phyloP scores from a whole-genome alignment of 1,284 basidiomycete species.

The Pterulicium gracile region DNA sequence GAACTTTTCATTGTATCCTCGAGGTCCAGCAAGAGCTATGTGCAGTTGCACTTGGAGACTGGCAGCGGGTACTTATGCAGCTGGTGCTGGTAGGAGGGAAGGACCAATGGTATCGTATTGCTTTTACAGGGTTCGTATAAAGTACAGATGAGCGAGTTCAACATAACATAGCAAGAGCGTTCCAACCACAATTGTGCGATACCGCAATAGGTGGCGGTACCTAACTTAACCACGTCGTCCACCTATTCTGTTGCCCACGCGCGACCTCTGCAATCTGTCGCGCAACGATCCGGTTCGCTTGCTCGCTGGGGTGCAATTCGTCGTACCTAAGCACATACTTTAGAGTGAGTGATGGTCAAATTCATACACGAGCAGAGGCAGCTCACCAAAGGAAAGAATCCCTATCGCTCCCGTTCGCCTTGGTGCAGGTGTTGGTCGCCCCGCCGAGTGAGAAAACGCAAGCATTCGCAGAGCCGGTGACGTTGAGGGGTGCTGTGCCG shows the following conservation, averaged over 20 bases:
- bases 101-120: no score
- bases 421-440: conserved; percentile 24
- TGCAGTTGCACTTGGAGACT: no score
- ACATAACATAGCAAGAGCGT: no score
- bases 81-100: no score
- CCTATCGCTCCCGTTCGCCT: conserved; percentile 26
- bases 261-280: conserved; percentile 35
- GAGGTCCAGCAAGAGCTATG: no score
- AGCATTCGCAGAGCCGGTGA: conserved; percentile 35
- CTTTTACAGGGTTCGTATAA: no score
- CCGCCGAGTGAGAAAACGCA: conserved; percentile 33
- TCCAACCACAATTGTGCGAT: no score
- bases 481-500: conserved; percentile 46
- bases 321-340: conserved; percentile 30
- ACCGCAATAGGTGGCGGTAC: no score
- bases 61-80: no score
- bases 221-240: conserved; percentile 38
- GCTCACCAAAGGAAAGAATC: conserved; percentile 48
- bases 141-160: no score
- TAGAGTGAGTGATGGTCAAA: conserved; percentile 4
- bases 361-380: background rate
- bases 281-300: conserved; percentile 41
- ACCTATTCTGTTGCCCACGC: conserved; percentile 28
- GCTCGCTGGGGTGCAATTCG: conserved; percentile 46
- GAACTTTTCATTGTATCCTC: no score